Evolutionary conservation across 768 basidiomycete species (phyloP).

Genomic region (Agaricus blazei): DNA sequence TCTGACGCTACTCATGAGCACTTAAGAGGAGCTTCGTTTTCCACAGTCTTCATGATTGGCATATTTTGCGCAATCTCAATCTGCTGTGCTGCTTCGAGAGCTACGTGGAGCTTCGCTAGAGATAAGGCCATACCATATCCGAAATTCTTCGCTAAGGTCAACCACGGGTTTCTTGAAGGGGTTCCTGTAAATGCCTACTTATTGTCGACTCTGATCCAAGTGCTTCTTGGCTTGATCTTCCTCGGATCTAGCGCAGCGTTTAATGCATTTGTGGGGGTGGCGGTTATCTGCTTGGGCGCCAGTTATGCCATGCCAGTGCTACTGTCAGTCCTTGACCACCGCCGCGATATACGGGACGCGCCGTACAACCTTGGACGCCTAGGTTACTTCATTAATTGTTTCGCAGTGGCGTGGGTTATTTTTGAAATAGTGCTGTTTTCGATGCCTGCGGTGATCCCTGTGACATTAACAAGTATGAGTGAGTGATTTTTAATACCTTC

Average conservation of each 20-base stretch:
- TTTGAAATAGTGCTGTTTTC: constrained; percentile 65
- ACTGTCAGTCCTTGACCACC: constrained; percentile 40
- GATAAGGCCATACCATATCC: constrained; percentile 61
- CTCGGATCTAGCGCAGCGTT: constrained; percentile 61
- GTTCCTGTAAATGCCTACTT: constrained; percentile 59
- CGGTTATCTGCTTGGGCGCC: constrained; percentile 61
- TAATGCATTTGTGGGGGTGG: constrained; percentile 64
- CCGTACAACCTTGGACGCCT: constrained; percentile 43
- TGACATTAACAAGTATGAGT: constrained; percentile 45
- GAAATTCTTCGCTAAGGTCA: constrained; percentile 40
- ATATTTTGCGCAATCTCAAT: constrained; percentile 66
- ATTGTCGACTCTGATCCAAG: constrained; percentile 52
- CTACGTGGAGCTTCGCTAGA: constrained; percentile 68
- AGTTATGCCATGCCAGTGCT: constrained; percentile 60
- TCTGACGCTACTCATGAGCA: background rate
- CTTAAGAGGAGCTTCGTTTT: background rate
- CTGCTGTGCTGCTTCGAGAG: constrained; percentile 61
- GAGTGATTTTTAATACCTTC: constrained; percentile 8
- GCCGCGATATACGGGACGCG: constrained; percentile 41
- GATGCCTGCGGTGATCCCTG: constrained; percentile 61
- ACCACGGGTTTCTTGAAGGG: constrained; percentile 27
- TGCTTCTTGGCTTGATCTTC: constrained; percentile 57
- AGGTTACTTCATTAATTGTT: constrained; percentile 41
- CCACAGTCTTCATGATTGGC: constrained; percentile 45
- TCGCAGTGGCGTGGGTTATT: constrained; percentile 53